A percentile compares a stretch with the other conserved stretches of the same genome.
These are phyloP conservation scores for Phytophthora foliorum DNA, from an alignment of 352 stramenopile species.

Conservation along the genomic window DNA sequence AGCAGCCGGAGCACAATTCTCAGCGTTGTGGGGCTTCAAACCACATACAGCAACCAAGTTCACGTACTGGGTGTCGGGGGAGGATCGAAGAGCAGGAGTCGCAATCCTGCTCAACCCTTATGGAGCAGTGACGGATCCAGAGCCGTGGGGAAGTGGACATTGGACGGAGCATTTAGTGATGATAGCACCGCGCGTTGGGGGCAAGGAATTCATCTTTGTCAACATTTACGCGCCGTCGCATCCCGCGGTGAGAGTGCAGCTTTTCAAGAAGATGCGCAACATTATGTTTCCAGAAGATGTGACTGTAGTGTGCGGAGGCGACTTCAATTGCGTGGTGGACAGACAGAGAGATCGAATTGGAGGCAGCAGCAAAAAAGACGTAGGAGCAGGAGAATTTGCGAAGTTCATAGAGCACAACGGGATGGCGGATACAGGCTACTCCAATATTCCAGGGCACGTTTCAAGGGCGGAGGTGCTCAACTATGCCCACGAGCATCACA, in stretches of 20 bases:
- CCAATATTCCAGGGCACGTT: neutral
- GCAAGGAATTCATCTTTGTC: neutral
- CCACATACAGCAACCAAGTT: too few species aligned
- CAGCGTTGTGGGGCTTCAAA: conserved; percentile 7
- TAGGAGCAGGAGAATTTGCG: neutral
- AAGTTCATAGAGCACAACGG: neutral
- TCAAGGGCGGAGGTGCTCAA: neutral
- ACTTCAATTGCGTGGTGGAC: neutral
- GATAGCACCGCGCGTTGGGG: neutral
- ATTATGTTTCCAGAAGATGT: neutral
- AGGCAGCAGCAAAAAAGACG: neutral
- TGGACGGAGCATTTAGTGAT: conserved; percentile 8
- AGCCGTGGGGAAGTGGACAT: neutral
- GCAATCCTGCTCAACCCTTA: conserved; percentile 12
- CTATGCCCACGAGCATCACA: neutral
- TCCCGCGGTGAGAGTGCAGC: neutral
- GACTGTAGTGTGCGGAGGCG: neutral
- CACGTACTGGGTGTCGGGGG: conserved; percentile 6
- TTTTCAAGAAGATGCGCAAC: neutral
- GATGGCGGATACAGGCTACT: conserved; percentile 4
- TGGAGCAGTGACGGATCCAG: neutral
- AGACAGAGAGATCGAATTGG: neutral
- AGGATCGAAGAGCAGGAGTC: neutral
- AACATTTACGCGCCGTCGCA: conserved; percentile 9
- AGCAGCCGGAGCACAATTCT: neutral